Base-by-base conservation (phyloP, 345 rosid species). In the Aurinia saxatilis region DNA sequence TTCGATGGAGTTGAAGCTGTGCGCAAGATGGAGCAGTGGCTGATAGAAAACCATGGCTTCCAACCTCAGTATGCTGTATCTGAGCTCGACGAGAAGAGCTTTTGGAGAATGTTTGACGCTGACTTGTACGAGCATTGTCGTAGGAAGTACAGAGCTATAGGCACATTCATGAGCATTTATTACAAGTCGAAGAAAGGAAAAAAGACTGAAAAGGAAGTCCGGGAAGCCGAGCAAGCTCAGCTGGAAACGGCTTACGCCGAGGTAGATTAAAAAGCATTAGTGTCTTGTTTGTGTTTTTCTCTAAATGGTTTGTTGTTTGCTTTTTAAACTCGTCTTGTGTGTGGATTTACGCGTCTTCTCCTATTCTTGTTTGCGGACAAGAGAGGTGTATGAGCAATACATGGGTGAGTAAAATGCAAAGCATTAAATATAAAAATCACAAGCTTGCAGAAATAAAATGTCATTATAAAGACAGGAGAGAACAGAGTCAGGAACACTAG, bases 131-230 rank as follows among this genome's bases (percentile, higher is more conserved):
- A 87, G 78, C 67, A 82, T 19, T 74, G 83, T 73, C 79, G 98
- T 74, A 84, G 30, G 76, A 91, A 77, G 75, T 91, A 91, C 18
- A 77, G 74, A 51, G 96, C 98, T 0, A 82, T 91, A 21, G 93
- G 98, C 31, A 88, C 89, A 6, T 91, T 91, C 88, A 91, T 88
- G 96, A 84, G 88, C 8, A 81, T 91, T 45, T 91, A 91, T 72
- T 91, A 88, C 88, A 91, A 88, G 78, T 84, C 75, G 18, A 91
- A 91, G 86, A 91, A 88, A 68, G 98, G 98, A 36, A 80, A 84
- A 77, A 91, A 91, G 87, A 88, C 90, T 0, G 98, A 91, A 81
- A 88, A 85, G 71, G 98, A 91, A 77, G 98, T 91, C 46, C 79
- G 75, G 67, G 93, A 91, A 63, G 98, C 98, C 0, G 95, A 86